These are phyloP conservation scores for Acmispon strigosus DNA, from an alignment of 306 rosid species.

Conservation along the genomic window DNA sequence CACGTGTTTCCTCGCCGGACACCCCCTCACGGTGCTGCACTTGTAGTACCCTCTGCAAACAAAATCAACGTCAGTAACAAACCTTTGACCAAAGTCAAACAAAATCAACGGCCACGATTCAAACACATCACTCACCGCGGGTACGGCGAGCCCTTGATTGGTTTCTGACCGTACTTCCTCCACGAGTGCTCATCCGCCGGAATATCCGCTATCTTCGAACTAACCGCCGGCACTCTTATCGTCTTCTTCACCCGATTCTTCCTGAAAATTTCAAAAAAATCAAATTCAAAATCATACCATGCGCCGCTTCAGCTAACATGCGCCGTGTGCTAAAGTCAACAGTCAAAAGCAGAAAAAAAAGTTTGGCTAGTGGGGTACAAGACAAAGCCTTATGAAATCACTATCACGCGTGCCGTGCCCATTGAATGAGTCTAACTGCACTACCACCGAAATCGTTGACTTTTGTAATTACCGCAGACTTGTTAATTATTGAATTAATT, in stretches of 20 bases:
- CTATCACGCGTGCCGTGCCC: conserved; percentile 38
- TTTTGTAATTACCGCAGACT: neutral
- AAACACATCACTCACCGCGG: conserved; percentile 45
- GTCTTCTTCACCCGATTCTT: conserved; percentile 71
- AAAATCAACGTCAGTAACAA: neutral
- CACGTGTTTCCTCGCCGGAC: conserved; percentile 95
- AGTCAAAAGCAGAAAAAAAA: neutral
- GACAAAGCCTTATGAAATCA: conserved; percentile 12
- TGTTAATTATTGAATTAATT: neutral
- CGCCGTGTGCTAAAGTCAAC: neutral
- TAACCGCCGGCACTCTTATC: conserved; percentile 71
- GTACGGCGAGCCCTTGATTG: conserved; percentile 86
- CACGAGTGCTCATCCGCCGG: conserved; percentile 91
- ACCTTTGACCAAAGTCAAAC: neutral
- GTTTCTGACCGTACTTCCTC: conserved; percentile 96
- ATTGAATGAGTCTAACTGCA: conserved; percentile 10
- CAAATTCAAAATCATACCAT: neutral
- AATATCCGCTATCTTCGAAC: conserved; percentile 78
- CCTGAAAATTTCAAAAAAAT: conserved; percentile 30
- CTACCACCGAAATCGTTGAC: conserved; percentile 42
- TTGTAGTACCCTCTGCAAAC: conserved; percentile 66
- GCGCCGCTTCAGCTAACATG: neutral
- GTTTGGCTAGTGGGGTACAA: no score
- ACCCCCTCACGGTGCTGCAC: conserved; percentile 72
- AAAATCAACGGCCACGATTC: neutral